Base-by-base conservation (phyloP, 2,329 filamentous ascomycete genomes). In the Celoporthe dispersa region DNA sequence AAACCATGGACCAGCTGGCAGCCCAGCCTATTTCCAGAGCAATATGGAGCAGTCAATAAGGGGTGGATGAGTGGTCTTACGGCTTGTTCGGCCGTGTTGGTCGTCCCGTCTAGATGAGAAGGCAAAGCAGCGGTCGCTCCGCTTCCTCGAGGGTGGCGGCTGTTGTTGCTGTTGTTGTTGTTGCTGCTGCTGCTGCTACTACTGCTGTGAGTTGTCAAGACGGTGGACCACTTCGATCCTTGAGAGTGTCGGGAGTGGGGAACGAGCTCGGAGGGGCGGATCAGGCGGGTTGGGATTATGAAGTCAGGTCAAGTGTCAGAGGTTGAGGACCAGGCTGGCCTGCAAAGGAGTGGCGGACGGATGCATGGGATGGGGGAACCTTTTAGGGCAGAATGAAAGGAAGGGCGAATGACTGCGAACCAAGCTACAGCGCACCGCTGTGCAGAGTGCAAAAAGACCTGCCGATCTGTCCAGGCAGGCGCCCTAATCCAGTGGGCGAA, bases 1-100 rank as follows among this genome's bases (percentile, higher is more conserved):
- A 37, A 61, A 39, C 60, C 66, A 68, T 68, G 28, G 48, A 68
- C 66, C 39, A 62, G 57, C 66, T 60, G 65, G 65, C 65, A 63
- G 51, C 37, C 39, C 53, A 57, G 62, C 41, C 62, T 31, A 51
- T 31, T 48, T 11, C 19, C 51, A 33, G 62, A 28, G 41, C 16
- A 48, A 12, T 16, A 33, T 8, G 35, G 60, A 22, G 35, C n/a
- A 31, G 28, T 48, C 31, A 63, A 33, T 5, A 19, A 39, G 11
- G 60, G 4, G 44, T 19, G 41, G 64, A 9, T 37, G 51, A 39
- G 25, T n/a, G 19, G 44, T 48, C n/a, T 31, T 33, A n/a, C 9
- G 33, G 64, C 33, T 66, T 35, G 64, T 51, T 39, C 22, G 51
- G 51, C 64, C 28, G 64, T 19, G 51, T 41, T 31, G 64, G n/a